phyloP scores from a whole-genome alignment of 441 rosid species.

The Erysimum cheiri region DNA sequence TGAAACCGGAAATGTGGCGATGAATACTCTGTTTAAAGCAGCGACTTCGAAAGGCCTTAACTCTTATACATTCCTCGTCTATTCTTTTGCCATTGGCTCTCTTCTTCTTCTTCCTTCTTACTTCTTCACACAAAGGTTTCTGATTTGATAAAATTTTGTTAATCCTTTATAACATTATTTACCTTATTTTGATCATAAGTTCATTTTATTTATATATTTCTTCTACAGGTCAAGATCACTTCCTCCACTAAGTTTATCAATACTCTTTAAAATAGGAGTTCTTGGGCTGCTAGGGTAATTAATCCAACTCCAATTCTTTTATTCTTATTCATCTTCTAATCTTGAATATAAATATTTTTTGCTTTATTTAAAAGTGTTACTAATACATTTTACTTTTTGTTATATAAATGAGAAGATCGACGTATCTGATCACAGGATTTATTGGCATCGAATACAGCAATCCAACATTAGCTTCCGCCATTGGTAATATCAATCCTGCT shows the following conservation, averaged over 20 bases:
- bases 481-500: conserved; percentile 60
- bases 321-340: too few relatives aligned
- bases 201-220: background rate
- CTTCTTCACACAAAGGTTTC: conserved; percentile 52
- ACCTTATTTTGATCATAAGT: background rate
- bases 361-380: background rate
- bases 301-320: background rate
- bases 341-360: conserved; percentile 40
- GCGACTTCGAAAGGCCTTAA: conserved; percentile 56
- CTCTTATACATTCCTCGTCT: conserved; percentile 52
- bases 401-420: conserved; percentile 45
- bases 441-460: conserved; percentile 57
- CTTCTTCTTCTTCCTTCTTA: conserved; percentile 55
- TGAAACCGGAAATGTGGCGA: conserved; percentile 53
- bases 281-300: conserved; percentile 45
- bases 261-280: conserved; percentile 45
- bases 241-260: conserved; percentile 38
- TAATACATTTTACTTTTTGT: too few relatives aligned
- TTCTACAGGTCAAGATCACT: conserved; percentile 43
- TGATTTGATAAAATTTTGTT: background rate
- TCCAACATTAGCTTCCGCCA: conserved; percentile 64
- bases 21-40: conserved; percentile 61
- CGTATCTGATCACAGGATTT: conserved; percentile 47
- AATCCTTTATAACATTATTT: too few relatives aligned
- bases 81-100: conserved; percentile 51